Conservation (phyloP, 306 rosid species). For the Astragalus membranaceus region DNA sequence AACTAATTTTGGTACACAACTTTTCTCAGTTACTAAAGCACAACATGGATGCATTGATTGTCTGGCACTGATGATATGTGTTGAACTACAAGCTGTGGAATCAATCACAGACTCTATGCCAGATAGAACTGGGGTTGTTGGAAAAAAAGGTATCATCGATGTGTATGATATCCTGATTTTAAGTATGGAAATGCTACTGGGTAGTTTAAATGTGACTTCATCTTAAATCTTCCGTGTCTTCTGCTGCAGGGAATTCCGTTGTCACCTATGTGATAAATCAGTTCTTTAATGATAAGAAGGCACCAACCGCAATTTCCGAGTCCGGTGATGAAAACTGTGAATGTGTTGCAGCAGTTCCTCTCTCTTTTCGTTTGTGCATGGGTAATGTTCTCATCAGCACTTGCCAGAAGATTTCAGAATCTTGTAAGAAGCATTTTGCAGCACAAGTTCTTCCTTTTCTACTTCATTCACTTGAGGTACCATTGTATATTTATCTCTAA, state of each 20-base stretch:
- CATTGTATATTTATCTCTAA: not conserved
- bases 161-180: slow-evolving; percentile 1
- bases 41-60: slow-evolving; percentile 97
- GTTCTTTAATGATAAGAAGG: slow-evolving; percentile 25
- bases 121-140: slow-evolving; percentile 22
- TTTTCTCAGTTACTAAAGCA: slow-evolving; percentile 62
- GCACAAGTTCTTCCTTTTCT: slow-evolving; percentile 49
- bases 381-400: slow-evolving; percentile 89
- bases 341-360: slow-evolving; percentile 28
- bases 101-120: slow-evolving; percentile 24
- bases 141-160: slow-evolving; percentile 39
- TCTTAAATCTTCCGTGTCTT: slow-evolving; percentile 32
- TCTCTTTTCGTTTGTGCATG: slow-evolving; percentile 70
- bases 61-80: slow-evolving; percentile 82
- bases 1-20: slow-evolving; percentile 5
- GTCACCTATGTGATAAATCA: slow-evolving; percentile 42
- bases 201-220: slow-evolving; percentile 1
- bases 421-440: slow-evolving; percentile 49
- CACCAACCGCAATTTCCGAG: slow-evolving; percentile 20
- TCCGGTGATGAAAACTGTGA: slow-evolving; percentile 14
- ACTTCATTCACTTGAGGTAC: slow-evolving; percentile 59
- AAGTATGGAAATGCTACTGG: slow-evolving; percentile 1
- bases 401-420: slow-evolving; percentile 67
- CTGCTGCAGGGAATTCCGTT: slow-evolving; percentile 32
- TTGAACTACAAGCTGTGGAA: slow-evolving; percentile 54